Conservation (phyloP, 2,329 filamentous ascomycete species). For the Penicillium sp. region DNA sequence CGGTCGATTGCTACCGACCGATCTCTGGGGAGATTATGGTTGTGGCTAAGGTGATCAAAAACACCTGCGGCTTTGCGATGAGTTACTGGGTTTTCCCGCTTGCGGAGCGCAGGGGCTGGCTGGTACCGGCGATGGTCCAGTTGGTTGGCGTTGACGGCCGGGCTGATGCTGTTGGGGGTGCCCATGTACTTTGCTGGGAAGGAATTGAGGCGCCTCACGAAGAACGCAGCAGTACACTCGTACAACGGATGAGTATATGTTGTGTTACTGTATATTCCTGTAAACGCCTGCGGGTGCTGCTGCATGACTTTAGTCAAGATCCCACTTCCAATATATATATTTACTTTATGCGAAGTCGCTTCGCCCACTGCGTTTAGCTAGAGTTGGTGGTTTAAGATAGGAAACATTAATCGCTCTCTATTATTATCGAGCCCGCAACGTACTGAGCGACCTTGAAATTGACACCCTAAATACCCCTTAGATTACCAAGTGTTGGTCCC, state of each 20-base stretch:
- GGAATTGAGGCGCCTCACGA: background rate
- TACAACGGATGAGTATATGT: background rate
- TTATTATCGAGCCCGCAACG: no score
- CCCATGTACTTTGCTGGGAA: slow-evolving; percentile 6
- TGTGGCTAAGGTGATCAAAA: slow-evolving; percentile 11
- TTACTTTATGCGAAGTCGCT: no score
- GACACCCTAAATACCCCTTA: no score
- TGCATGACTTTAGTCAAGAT: no score
- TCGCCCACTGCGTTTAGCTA: no score
- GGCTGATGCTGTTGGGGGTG: slow-evolving; percentile 4
- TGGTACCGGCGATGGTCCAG: slow-evolving; percentile 7
- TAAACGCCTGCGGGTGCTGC: no score
- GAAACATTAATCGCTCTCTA: no score
- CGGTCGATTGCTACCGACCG: slow-evolving; percentile 14
- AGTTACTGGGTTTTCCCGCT: slow-evolving; percentile 12
- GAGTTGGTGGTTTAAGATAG: no score
- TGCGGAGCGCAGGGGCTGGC: background rate
- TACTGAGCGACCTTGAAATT: no score
- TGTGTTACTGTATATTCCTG: no score
- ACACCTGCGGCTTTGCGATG: slow-evolving; percentile 14
- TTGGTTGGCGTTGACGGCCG: slow-evolving; percentile 6
- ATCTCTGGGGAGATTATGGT: slow-evolving; percentile 13
- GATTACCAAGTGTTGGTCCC: no score
- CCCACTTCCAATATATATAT: no score
- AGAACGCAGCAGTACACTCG: background rate